These are phyloP conservation scores for Talaromyces sp. DNA, from an alignment of 2,329 filamentous ascomycete species.

Conservation along the genomic window DNA sequence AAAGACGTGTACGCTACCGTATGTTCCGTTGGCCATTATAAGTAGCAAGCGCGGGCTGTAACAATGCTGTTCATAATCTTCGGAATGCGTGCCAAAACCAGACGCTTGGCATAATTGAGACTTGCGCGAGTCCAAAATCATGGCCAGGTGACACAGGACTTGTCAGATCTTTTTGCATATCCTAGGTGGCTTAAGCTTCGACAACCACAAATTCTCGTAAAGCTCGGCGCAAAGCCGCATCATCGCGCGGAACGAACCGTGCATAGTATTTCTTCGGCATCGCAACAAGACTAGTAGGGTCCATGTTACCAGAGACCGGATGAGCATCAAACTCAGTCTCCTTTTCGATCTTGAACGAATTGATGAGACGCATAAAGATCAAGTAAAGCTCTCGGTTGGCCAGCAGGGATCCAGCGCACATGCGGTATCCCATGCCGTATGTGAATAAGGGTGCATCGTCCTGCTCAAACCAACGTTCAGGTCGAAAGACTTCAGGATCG, in stretches of 20 bases:
- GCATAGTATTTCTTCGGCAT: constrained; percentile 59
- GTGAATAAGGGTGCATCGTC: constrained; percentile 63
- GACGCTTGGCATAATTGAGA: not conserved
- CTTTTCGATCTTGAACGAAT: constrained; percentile 58
- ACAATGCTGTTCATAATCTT: not conserved
- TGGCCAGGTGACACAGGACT: not conserved
- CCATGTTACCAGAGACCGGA: constrained; percentile 57
- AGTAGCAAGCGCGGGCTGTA: not conserved
- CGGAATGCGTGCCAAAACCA: not conserved
- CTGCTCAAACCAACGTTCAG: constrained; percentile 61
- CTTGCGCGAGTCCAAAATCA: not conserved
- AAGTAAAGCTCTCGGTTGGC: constrained; percentile 65
- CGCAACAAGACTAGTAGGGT: constrained; percentile 61
- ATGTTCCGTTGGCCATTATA: not conserved
- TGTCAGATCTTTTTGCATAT: not conserved
- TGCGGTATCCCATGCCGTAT: constrained; percentile 63
- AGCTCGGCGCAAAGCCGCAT: not conserved
- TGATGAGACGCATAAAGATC: constrained; percentile 60
- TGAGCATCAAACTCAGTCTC: constrained; percentile 56
- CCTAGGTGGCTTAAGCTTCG: not conserved
- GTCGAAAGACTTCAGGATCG: constrained; percentile 58
- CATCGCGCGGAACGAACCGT: constrained; percentile 50
- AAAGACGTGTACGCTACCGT: not conserved
- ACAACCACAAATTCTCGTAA: not conserved
- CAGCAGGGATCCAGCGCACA: constrained; percentile 63